Base-by-base conservation (phyloP, 2,329 filamentous ascomycete species). In the Cladobotryum mycophilum region DNA sequence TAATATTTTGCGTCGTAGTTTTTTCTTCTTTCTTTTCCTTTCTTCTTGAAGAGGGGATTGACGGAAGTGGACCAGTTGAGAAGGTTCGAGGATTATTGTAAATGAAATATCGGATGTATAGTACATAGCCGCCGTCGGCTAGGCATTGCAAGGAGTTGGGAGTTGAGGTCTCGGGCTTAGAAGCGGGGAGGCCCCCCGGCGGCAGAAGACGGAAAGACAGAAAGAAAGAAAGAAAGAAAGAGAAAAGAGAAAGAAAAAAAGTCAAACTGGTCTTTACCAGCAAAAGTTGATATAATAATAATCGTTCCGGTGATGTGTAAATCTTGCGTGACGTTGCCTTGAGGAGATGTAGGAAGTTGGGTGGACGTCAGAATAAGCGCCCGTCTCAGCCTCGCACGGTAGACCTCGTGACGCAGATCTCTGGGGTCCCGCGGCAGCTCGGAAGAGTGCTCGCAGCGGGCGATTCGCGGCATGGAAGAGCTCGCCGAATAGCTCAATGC, bases 61-160 rank as follows among this genome's bases (percentile, higher is more conserved):
- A 42, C 41, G 20, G 41, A 33, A 53, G 46, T 47, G 44, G 49
- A 48, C 37, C 9, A 40, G 48, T 46, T 48, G 25, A 47, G 41
- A 20, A 41, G 45, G 30, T 14, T 47, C 15, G 17, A 41, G 36
- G 42, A 34, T 49, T 41, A 36, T 40, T 48, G 50, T 45, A 49
- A 41, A 49, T 34, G 36, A 20, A 37, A 25, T 34, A 33, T 42
- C 45, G 36, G 43, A 50, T 53, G 55, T 57, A 56, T 51, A 56
- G 49, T 55, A 53, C 42, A 41, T 50, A 44, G 51, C 48, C 42
- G 47, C 57, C 60, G 57, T 30, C 25, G 55, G 55, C 49, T 47
- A 53, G 56, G 61, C 63, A 65, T 67, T 67, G 67, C 67, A 60
- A 51, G 67, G 67, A 69, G 67, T 69, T 66, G 60, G 62, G 64